Percentiles rank a stretch among this genome's conserved stretches.
These are phyloP conservation scores for Hymenoscyphus infarciens DNA, from an alignment of 2,329 filamentous ascomycete genomes.

Conservation along the genomic window DNA sequence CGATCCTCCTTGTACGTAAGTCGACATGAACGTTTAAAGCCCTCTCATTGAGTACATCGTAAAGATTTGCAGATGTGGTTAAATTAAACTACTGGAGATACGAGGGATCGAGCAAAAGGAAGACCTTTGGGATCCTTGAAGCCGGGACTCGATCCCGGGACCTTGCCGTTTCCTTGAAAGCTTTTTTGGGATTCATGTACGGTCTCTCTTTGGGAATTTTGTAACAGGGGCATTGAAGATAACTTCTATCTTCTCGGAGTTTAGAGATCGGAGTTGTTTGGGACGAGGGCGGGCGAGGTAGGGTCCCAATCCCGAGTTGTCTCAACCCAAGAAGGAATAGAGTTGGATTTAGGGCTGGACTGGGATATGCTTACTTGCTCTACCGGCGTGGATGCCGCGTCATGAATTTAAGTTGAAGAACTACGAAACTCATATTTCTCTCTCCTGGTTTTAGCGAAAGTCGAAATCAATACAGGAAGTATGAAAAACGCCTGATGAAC, in stretches of 20 bases:
- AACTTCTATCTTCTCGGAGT: too few relatives aligned
- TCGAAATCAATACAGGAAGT: too few relatives aligned
- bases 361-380: neutral
- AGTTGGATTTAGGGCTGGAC: neutral
- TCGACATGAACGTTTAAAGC: neutral
- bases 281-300: too few relatives aligned
- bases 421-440: neutral
- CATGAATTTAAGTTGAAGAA: neutral
- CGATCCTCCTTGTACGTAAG: neutral
- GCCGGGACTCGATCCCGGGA: neutral
- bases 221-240: too few relatives aligned
- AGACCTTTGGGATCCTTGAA: neutral
- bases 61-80: neutral
- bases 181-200: too few relatives aligned
- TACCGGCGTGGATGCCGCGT: neutral
- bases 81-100: neutral
- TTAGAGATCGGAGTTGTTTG: too few relatives aligned
- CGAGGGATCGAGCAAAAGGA: neutral
- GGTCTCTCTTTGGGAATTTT: too few relatives aligned
- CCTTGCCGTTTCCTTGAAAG: neutral
- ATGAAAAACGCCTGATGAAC: too few relatives aligned
- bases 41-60: neutral
- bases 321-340: neutral
- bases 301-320: too few relatives aligned
- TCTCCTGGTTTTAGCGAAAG: neutral